Evolutionary conservation across 2,329 filamentous ascomycete species (phyloP).

Genomic region (Taxawa tesnikishii): DNA sequence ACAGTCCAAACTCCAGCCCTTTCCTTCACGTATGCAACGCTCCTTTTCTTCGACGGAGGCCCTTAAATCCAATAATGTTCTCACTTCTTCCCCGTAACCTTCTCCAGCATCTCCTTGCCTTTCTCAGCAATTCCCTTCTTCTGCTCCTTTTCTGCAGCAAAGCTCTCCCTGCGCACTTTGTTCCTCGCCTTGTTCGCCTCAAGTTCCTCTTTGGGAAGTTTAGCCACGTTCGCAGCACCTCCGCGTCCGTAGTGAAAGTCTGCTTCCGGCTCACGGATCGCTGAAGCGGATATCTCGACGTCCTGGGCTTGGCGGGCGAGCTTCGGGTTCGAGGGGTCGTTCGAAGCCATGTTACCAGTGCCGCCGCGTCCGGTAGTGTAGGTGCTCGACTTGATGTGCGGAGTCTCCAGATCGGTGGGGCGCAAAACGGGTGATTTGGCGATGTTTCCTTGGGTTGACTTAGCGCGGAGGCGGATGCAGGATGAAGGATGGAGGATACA

Average conservation of each 20-base stretch:
- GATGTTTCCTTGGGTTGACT: constrained; percentile 32
- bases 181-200: constrained; percentile 21
- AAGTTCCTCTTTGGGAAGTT: constrained; percentile 26
- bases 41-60: no score
- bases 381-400: constrained; percentile 67
- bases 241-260: constrained; percentile 59
- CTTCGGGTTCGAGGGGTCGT: constrained; percentile 51
- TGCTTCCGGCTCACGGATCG: constrained; percentile 42
- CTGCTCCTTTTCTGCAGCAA: constrained; percentile 32
- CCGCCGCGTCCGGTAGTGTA: constrained; percentile 87
- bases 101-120: constrained; percentile 38
- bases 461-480: neutral
- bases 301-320: constrained; percentile 73
- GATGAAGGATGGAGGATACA: constrained; percentile 27
- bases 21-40: no score
- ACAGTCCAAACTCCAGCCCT: no score
- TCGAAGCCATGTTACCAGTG: constrained; percentile 75
- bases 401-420: constrained; percentile 57
- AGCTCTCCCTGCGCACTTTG: constrained; percentile 15
- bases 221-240: constrained; percentile 56
- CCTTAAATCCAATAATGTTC: constrained; percentile 1
- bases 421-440: constrained; percentile 22
- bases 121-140: constrained; percentile 22
- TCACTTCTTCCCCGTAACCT: constrained; percentile 26
- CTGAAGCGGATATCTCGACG: constrained; percentile 44